phyloP scores from a whole-genome alignment of 1,284 basidiomycete species.

The Fomitopsis pinicola region DNA sequence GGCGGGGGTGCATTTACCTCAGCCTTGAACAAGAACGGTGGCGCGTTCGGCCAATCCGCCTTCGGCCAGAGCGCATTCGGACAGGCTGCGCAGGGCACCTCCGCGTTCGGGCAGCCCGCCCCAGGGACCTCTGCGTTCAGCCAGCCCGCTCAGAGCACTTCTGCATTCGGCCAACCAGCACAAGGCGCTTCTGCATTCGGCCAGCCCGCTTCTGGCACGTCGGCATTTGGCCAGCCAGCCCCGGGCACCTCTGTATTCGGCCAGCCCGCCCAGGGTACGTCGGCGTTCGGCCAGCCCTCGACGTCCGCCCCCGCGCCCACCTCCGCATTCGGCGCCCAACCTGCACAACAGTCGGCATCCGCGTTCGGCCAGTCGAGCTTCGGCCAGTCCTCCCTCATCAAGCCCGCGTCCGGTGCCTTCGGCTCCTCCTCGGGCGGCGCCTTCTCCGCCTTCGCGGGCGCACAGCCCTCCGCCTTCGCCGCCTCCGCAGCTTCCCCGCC shows the following conservation, averaged over 20 bases:
- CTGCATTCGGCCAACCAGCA: conserved; percentile 31
- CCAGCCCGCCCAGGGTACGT: conserved; percentile 17
- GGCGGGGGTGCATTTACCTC: conserved; percentile 18
- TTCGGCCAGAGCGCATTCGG: conserved; percentile 35
- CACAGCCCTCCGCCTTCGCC: conserved; percentile 29
- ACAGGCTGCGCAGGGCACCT: conserved; percentile 21
- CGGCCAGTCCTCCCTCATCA: conserved; percentile 27
- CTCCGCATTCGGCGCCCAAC: conserved; percentile 32
- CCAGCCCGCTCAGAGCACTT: conserved; percentile 22
- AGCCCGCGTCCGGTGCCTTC: conserved; percentile 32
- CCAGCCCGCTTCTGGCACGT: conserved; percentile 18
- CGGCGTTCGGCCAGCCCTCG: conserved; percentile 25
- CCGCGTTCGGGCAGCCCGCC: conserved; percentile 24
- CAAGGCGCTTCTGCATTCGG: conserved; percentile 25
- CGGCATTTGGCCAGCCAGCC: conserved; percentile 23
- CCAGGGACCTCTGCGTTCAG: conserved; percentile 17
- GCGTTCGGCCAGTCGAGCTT: conserved; percentile 33
- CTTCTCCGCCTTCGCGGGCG: conserved; percentile 24
- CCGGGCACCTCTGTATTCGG: conserved; percentile 24
- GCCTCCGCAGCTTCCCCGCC: conserved; percentile 15
- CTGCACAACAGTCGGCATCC: conserved; percentile 7
- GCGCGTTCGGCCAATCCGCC: conserved; percentile 33
- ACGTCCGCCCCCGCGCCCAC: conserved; percentile 17
- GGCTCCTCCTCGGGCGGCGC: conserved; percentile 21
- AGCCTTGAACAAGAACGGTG: conserved; percentile 31